Conservation (phyloP, 345 rosid species). For the thale cress (Arabidopsis thaliana) region DNA sequence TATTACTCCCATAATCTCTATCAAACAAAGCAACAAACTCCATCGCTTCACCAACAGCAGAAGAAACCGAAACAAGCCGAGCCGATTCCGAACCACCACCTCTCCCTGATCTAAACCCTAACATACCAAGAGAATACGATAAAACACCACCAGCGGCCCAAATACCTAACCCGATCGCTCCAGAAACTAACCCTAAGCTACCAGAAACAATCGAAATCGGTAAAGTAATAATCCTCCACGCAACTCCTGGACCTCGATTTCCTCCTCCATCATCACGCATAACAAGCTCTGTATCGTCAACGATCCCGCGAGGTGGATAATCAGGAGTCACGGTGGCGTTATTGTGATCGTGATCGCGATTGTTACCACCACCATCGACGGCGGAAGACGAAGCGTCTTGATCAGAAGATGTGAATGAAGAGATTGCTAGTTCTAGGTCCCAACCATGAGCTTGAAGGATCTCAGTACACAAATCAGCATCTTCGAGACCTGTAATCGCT, state of each 20-base stretch:
- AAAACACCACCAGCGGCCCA: slow-evolving; percentile 97
- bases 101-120: slow-evolving; percentile 68
- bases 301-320: slow-evolving; percentile 10
- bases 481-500: slow-evolving; percentile 93
- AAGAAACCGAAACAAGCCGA: slow-evolving; percentile 61
- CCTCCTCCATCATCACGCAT: slow-evolving; percentile 18
- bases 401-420: slow-evolving; percentile 66
- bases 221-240: slow-evolving; percentile 82
- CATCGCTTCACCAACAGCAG: slow-evolving; percentile 75
- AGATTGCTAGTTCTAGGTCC: slow-evolving; percentile 98
- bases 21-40: slow-evolving; percentile 77
- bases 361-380: background rate
- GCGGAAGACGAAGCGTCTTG: slow-evolving; percentile 42
- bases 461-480: slow-evolving; percentile 88
- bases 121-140: slow-evolving; percentile 80
- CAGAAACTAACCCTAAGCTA: slow-evolving; percentile 80
- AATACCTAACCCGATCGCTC: slow-evolving; percentile 88
- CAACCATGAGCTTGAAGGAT: slow-evolving; percentile 95
- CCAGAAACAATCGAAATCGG: slow-evolving; percentile 89
- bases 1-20: slow-evolving; percentile 66
- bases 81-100: slow-evolving; percentile 54
- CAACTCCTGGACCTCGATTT: slow-evolving; percentile 60
- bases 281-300: slow-evolving; percentile 29
- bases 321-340: slow-evolving; percentile 34
- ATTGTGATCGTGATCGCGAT: slow-evolving; percentile 24